Conservation (phyloP, 306 rosid genomes). For the Begonia masoniana region DNA sequence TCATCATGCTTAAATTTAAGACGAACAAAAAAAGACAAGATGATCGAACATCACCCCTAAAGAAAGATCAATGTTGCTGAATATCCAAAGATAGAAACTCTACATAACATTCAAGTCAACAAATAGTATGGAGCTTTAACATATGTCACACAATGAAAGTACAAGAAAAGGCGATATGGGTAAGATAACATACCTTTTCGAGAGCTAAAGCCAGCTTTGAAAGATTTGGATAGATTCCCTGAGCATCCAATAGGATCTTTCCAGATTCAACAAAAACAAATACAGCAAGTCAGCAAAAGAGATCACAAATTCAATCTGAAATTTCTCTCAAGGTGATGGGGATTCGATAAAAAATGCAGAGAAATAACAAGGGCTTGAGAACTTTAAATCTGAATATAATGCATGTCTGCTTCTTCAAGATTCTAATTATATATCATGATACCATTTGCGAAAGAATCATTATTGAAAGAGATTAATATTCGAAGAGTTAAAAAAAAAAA, state of each 20-base stretch:
- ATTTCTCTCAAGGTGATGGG: no score
- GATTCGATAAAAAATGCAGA: no score
- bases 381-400: no score
- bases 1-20: no score
- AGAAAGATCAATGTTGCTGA: no score
- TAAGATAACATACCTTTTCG: slow-evolving; percentile 55
- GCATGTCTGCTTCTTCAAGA: no score
- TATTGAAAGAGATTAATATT: slow-evolving; percentile 1
- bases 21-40: neutral
- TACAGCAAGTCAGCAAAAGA: no score
- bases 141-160: neutral
- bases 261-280: neutral
- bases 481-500: neutral
- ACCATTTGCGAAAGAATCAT: neutral
- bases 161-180: neutral
- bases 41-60: neutral
- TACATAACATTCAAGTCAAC: no score
- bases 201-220: slow-evolving; percentile 90
- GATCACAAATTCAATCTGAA: no score
- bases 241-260: slow-evolving; percentile 84
- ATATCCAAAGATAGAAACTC: no score
- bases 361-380: no score
- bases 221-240: slow-evolving; percentile 61
- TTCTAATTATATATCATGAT: no score
- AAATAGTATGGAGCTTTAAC: neutral